Evolutionary conservation across 2,329 filamentous ascomycete genomes (phyloP), one percentile per base, ranked within the genome.

Genomic region (Parascedosporium putredinis): DNA sequence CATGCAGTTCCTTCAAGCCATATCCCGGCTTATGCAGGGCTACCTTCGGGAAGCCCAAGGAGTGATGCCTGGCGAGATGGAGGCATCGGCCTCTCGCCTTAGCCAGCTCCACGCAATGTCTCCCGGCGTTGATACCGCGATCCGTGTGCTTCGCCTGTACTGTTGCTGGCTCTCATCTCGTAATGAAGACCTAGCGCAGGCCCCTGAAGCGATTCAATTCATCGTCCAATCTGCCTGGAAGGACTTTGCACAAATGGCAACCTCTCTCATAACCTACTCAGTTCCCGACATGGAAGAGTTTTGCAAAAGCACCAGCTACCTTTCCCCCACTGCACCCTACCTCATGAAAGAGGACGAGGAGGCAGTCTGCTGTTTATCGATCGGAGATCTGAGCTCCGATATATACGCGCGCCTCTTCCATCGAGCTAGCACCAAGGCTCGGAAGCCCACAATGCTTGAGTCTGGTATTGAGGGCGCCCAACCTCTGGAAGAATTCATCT

Each of bases 71-170:
- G 47, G 47, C n/a, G 47, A 50, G 33, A 24, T 29, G 20, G 27
- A 50, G 12, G 16, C 27, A 5, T 23, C 40, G 18, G 29, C 31
- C 12, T 50, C 47, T 23, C 36, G 38, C 8, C 40, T 29, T 5
- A 27, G 27, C 14, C 36, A 43, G 18, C 12, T 45, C n/a, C 16
- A 29, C 8, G 27, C 22, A 6, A 31, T 42, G 24, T 50, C 47
- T 18, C 47, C 47, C 4, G 47, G 46, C 18, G 51, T 45, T 14
- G 51, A 55, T 25, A 47, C 51, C 7, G 50, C 51, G 10, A 16
- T 55, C 10, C 46, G 51, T 8, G 49, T 55, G n/a, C 16, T 55
- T 29, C 49, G 54, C 3, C 38, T 55, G 12, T 55, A 51, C 23
- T 52, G 47, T 16, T 52, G 45, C 20, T 55, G 54, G 54, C 48